Evolutionary conservation across 139 green algal species (phyloP), one percentile per base, ranked within the genome.

Genomic region (Diplosphaera chodatii): DNA sequence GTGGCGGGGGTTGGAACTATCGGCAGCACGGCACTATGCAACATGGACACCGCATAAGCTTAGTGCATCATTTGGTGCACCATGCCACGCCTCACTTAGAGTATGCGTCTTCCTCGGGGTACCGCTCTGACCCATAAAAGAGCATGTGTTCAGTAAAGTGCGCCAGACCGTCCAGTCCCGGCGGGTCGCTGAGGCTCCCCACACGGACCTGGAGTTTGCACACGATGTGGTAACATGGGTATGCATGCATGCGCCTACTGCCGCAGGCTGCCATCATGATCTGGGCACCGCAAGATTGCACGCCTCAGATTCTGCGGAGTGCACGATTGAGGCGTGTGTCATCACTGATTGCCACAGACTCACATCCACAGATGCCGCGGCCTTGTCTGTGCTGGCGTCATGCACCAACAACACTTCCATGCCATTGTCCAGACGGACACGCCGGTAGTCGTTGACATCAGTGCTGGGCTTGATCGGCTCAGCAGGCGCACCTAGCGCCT

Each of bases 101-200:
- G 83, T 93, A 94, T 30, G 78, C 86, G 67, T 91, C 84, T 70
- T 94, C 87, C 25, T 82, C 25, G 5, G 87, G 91, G 74, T 95
- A 97, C 71, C 94, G 94, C 20, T 85, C 87, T 55, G 71, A 86
- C 13, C 75, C 76, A 70, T 96, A 97, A 78, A 97, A 97, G 3
- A 97, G 87, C 92, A 97, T 97, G 77, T 97, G 92, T 85, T 97
- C 85, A 8, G 71, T 78, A 77, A 97, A 97, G 74, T 97, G 92
- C 0, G 92, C 90, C 31, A 96, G 71, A 10, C 91, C 91, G 22
- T 80, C 84, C 5, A 97, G 30, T 2, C 84, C 81, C 20, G 77
- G 34, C 3, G 91, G 92, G 74, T 97, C 92, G 27, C 55, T 75
- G 68, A 96, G 76, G 67, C 71, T 86, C 31, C 92, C 92, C 27